Conservation (phyloP, 176 grass and related monocot species). For the Bonia amplexicaulis region DNA sequence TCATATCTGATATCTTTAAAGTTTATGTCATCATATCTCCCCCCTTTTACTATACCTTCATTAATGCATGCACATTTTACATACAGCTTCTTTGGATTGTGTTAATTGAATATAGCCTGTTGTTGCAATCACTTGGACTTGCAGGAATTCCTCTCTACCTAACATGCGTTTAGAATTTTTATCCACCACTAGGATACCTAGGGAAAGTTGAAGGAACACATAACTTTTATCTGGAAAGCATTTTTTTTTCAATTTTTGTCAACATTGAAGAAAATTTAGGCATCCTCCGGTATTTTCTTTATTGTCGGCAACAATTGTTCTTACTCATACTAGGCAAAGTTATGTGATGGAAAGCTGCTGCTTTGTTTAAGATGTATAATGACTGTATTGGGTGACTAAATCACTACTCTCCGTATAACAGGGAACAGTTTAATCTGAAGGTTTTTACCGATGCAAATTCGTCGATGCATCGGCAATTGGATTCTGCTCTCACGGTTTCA, state of each 20-base stretch:
- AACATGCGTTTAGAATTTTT: constrained; percentile 8
- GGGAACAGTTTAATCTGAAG: not conserved
- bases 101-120: not conserved
- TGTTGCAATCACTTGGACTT: not conserved
- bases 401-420: not conserved
- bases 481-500: constrained; percentile 1
- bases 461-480: not conserved
- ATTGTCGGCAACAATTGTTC: not conserved
- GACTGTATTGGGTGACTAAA: not conserved
- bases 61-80: not conserved
- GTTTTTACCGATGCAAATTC: not conserved
- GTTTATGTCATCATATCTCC: not conserved
- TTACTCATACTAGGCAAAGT: not conserved
- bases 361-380: not conserved
- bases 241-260: not conserved
- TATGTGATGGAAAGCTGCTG: not conserved
- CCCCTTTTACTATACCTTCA: not conserved
- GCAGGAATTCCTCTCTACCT: not conserved
- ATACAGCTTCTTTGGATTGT: not conserved
- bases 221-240: constrained; percentile 3
- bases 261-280: constrained; percentile 1
- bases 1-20: constrained; percentile 6
- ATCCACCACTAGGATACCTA: not conserved
- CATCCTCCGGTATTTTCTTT: not conserved
- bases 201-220: not conserved